phyloP scores from a whole-genome alignment of 1,139 yeast species.

The Saccharomyces hybrid region DNA sequence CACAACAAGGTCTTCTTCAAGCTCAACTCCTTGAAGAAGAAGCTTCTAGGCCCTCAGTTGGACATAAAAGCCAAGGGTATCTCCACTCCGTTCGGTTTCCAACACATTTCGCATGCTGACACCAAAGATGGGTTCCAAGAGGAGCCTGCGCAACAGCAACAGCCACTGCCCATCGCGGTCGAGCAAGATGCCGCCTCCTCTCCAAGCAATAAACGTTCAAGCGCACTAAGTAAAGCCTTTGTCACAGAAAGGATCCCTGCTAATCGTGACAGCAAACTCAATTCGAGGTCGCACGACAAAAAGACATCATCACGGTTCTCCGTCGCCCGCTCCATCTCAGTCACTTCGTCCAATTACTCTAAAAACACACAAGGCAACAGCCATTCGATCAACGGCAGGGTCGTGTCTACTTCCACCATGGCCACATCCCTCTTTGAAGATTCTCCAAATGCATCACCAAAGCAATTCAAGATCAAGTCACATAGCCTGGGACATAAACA shows the following conservation, averaged over 20 bases:
- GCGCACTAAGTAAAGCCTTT: constrained; percentile 20
- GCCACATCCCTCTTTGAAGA: constrained; percentile 28
- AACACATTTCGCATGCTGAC: constrained; percentile 30
- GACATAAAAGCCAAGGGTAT: constrained; percentile 11
- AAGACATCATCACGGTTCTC: constrained; percentile 11
- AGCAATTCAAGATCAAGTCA: not conserved
- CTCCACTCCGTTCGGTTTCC: constrained; percentile 26
- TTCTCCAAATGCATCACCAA: constrained; percentile 12
- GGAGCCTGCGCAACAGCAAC: not conserved
- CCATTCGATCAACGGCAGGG: constrained; percentile 16
- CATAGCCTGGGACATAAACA: constrained; percentile 2
- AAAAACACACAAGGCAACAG: constrained; percentile 7
- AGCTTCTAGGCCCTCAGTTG: constrained; percentile 3
- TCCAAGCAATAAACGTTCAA: not conserved
- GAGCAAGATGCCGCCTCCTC: not conserved
- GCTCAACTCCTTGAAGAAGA: constrained; percentile 1
- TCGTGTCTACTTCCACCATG: constrained; percentile 27
- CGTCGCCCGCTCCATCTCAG: constrained; percentile 16
- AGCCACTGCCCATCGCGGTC: not conserved
- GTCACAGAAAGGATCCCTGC: constrained; percentile 21
- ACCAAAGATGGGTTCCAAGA: constrained; percentile 6
- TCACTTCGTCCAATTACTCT: constrained; percentile 21
- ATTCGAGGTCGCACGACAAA: constrained; percentile 3
- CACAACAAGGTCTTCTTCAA: constrained; percentile 1
- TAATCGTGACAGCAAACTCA: not conserved